Percentiles rank a stretch among this genome's conserved stretches.
These are phyloP conservation scores for Colletotrichum sp. DNA, from an alignment of 2,329 filamentous ascomycete genomes.

Conservation along the genomic window DNA sequence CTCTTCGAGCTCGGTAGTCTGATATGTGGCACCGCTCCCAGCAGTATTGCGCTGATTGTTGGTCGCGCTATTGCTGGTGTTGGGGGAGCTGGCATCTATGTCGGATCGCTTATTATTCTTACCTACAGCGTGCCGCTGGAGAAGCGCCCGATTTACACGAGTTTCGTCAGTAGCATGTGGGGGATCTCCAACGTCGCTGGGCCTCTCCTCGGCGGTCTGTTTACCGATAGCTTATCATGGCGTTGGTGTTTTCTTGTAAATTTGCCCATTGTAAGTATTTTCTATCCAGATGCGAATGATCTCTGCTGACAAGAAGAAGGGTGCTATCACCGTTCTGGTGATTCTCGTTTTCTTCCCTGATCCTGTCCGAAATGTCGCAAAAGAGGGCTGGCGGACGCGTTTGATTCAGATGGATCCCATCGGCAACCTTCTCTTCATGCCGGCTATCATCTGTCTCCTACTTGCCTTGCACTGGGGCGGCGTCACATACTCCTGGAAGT, in stretches of 20 bases:
- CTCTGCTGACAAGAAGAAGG: slow-evolving; percentile 25
- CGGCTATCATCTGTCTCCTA: slow-evolving; percentile 48
- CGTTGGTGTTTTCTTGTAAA: slow-evolving; percentile 49
- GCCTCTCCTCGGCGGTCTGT: slow-evolving; percentile 37
- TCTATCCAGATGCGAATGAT: background rate
- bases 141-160: slow-evolving; percentile 39
- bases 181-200: slow-evolving; percentile 46
- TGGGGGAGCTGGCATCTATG: slow-evolving; percentile 51
- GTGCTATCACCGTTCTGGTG: slow-evolving; percentile 35
- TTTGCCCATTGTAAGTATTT: slow-evolving; percentile 36
- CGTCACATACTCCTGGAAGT: slow-evolving; percentile 54
- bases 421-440: slow-evolving; percentile 35
- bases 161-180: slow-evolving; percentile 48
- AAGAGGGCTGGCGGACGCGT: background rate
- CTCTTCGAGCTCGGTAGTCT: slow-evolving; percentile 50
- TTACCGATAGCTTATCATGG: slow-evolving; percentile 41
- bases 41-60: slow-evolving; percentile 36
- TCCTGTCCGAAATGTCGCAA: background rate
- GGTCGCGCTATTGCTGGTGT: slow-evolving; percentile 40
- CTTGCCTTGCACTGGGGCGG: slow-evolving; percentile 58
- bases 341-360: slow-evolving; percentile 31
- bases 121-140: slow-evolving; percentile 39
- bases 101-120: slow-evolving; percentile 48
- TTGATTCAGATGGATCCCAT: slow-evolving; percentile 24
- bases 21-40: slow-evolving; percentile 40